phyloP scores from a whole-genome alignment of 139 green algal species.

The Chlamydomonas schloesseri region DNA sequence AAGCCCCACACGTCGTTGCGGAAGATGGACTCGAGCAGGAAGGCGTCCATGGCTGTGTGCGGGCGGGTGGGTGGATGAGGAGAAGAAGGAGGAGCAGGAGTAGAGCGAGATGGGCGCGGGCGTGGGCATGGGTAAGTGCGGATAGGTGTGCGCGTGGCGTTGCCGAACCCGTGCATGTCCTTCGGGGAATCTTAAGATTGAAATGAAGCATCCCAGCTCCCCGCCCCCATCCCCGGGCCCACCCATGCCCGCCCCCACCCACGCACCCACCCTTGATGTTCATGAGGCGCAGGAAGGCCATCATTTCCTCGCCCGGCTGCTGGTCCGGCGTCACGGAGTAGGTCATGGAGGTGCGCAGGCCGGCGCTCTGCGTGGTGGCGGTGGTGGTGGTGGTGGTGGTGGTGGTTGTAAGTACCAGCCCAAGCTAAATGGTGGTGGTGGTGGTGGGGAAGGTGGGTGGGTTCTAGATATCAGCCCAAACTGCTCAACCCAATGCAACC shows the following conservation, averaged over 20 bases:
- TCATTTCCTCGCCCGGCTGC: slow-evolving; percentile 67
- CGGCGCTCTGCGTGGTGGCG: slow-evolving; percentile 1
- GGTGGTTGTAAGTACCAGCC: no score
- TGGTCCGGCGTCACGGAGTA: slow-evolving; percentile 66
- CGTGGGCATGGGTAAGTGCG: no score
- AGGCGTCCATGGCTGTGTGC: slow-evolving; percentile 78
- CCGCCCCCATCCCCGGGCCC: no score
- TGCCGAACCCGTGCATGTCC: no score
- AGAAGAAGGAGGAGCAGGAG: not conserved
- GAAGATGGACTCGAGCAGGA: slow-evolving; percentile 94
- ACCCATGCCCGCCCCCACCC: no score
- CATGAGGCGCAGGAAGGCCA: slow-evolving; percentile 88
- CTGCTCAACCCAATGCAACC: no score
- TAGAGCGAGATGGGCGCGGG: not conserved
- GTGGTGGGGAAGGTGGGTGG: no score
- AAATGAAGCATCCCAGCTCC: no score
- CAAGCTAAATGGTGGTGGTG: no score
- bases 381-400: not conserved
- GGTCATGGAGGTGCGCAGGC: slow-evolving; percentile 37
- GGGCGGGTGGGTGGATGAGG: no score
- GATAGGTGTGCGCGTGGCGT: not conserved
- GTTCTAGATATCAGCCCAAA: no score
- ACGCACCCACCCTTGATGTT: slow-evolving; percentile 62
- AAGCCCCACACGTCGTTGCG: slow-evolving; percentile 82
- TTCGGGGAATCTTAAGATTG: no score